These are phyloP conservation scores for Termitomyces sp. DNA, from an alignment of 768 basidiomycete species.

Conservation along the genomic window DNA sequence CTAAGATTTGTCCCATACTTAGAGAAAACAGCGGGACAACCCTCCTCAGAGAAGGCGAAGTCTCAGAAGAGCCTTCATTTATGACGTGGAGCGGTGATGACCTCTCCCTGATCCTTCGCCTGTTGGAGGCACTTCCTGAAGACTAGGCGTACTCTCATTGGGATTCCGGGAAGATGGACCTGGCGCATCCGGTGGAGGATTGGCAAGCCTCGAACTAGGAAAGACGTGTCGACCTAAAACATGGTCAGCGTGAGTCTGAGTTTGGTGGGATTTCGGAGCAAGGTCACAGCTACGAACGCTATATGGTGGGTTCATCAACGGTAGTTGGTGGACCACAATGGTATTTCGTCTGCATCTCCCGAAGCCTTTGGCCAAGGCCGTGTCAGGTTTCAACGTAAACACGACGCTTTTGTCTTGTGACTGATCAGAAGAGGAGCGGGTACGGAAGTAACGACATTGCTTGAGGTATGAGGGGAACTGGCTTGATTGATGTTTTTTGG, in stretches of 20 bases:
- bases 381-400: constrained; percentile 32
- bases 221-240: constrained; percentile 24
- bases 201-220: constrained; percentile 31
- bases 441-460: too few species aligned
- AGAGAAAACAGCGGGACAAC: too few species aligned
- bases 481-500: constrained; percentile 6
- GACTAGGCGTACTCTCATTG: constrained; percentile 17
- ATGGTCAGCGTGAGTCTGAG: constrained; percentile 17
- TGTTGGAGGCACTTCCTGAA: constrained; percentile 3
- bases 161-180: not conserved
- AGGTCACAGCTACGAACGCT: constrained; percentile 17
- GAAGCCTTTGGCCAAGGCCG: constrained; percentile 19
- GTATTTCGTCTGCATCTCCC: not conserved
- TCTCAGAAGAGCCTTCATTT: constrained; percentile 30
- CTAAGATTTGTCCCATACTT: constrained; percentile 4
- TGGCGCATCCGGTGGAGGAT: constrained; percentile 14
- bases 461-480: not conserved
- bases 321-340: constrained; percentile 27
- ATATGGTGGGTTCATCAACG: not conserved
- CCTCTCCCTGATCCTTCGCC: constrained; percentile 20
- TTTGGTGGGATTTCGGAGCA: constrained; percentile 11
- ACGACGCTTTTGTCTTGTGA: constrained; percentile 31
- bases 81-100: constrained; percentile 35
- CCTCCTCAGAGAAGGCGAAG: constrained; percentile 16
- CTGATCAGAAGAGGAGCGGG: constrained; percentile 17